These are phyloP conservation scores for Cenchrus fungigraminus DNA, from an alignment of 176 grass and related monocot species.

Conservation along the genomic window DNA sequence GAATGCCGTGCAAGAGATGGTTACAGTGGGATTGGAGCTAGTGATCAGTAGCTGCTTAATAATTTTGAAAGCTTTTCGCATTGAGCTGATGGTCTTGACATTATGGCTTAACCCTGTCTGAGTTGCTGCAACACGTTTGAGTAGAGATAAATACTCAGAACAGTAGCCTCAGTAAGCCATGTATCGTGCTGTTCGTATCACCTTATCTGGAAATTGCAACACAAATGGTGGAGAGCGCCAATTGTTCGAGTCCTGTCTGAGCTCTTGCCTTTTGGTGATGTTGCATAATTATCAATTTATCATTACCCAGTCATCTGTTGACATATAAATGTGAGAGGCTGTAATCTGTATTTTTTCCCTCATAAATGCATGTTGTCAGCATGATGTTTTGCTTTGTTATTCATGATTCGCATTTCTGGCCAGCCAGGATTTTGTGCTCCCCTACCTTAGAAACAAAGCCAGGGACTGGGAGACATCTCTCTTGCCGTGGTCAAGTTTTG, in stretches of 20 bases:
- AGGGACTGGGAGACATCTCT: not conserved
- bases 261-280: not conserved
- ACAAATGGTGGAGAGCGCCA: not conserved
- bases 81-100: not conserved
- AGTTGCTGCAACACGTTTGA: not conserved
- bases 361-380: not conserved
- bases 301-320: slow-evolving; percentile 30
- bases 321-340: slow-evolving; percentile 13
- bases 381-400: not conserved
- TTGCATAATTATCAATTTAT: slow-evolving; percentile 14
- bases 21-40: slow-evolving; percentile 3
- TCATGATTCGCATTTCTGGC: not conserved
- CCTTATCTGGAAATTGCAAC: not conserved
- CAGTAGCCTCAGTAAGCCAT: not conserved
- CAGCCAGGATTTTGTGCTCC: not conserved
- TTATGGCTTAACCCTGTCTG: not conserved
- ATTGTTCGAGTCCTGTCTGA: not conserved
- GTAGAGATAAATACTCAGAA: slow-evolving; percentile 21
- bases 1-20: not conserved
- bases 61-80: not conserved
- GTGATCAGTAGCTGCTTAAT: not conserved
- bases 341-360: not conserved
- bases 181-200: not conserved
- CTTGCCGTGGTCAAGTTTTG: not conserved
- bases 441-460: not conserved